phyloP scores from a whole-genome alignment of 352 stramenopile genomes.

The Globisporangium iwayamae region DNA sequence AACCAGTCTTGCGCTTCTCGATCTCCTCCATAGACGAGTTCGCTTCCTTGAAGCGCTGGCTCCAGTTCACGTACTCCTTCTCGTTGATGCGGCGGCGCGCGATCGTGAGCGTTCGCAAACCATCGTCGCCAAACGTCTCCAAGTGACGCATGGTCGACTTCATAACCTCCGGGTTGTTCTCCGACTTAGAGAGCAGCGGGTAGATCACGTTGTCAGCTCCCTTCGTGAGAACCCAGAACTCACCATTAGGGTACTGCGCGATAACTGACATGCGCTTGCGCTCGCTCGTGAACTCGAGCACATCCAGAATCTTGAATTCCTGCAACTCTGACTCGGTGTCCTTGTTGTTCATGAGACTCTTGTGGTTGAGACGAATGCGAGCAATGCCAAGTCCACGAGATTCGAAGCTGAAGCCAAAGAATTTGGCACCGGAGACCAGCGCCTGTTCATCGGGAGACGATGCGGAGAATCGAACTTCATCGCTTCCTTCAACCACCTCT shows the following conservation, averaged over 20 bases:
- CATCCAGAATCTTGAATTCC: slow-evolving; percentile 86
- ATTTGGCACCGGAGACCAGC: slow-evolving; percentile 84
- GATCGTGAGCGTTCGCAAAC: slow-evolving; percentile 83
- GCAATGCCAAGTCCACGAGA: slow-evolving; percentile 60
- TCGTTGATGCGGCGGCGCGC: slow-evolving; percentile 47
- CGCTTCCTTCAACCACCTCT: slow-evolving; percentile 43
- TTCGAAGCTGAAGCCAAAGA: slow-evolving; percentile 74
- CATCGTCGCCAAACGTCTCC: slow-evolving; percentile 79
- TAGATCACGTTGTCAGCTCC: slow-evolving; percentile 94
- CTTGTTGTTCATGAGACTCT: slow-evolving; percentile 37
- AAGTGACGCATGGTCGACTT: slow-evolving; percentile 62
- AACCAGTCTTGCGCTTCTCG: slow-evolving; percentile 71
- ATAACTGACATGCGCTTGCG: slow-evolving; percentile 83
- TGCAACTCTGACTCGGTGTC: slow-evolving; percentile 35
- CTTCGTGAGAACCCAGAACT: slow-evolving; percentile 79
- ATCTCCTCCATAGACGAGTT: slow-evolving; percentile 73
- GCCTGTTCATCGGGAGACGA: slow-evolving; percentile 88
- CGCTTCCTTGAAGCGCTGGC: slow-evolving; percentile 52
- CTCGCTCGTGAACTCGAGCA: slow-evolving; percentile 95
- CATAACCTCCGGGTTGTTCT: slow-evolving; percentile 56
- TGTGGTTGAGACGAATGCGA: slow-evolving; percentile 51
- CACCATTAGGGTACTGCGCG: slow-evolving; percentile 62
- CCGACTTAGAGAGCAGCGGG: slow-evolving; percentile 54
- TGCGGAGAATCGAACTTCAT: slow-evolving; percentile 61
- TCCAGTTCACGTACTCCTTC: slow-evolving; percentile 67